phyloP scores from a whole-genome alignment of 345 rosid species.

The Eucalyptus rudis region DNA sequence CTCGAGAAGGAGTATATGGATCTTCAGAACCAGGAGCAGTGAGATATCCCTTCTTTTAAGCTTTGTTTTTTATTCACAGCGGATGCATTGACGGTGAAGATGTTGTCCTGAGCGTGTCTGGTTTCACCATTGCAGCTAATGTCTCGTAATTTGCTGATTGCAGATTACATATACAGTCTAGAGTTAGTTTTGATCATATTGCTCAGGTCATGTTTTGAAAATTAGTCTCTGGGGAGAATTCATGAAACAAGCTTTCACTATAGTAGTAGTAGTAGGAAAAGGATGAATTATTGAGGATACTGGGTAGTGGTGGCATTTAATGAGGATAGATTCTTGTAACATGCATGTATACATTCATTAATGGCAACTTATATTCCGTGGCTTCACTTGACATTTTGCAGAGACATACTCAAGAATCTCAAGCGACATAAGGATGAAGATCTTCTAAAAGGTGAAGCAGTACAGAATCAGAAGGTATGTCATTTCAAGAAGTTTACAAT shows the following conservation, averaged over 20 bases:
- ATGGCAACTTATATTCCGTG: not conserved
- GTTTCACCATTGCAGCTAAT: not conserved
- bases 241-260: not conserved
- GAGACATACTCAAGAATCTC: conserved; percentile 62
- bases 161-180: not conserved
- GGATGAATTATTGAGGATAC: not conserved
- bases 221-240: not conserved
- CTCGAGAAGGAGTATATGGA: conserved; percentile 71
- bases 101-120: not conserved
- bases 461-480: conserved; percentile 77
- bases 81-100: not conserved
- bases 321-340: not conserved
- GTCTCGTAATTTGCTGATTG: not conserved
- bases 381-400: not conserved
- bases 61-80: not conserved
- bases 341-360: not conserved
- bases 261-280: not conserved
- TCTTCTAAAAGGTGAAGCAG: conserved; percentile 79
- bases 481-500: not conserved
- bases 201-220: not conserved
- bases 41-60: conserved; percentile 1
- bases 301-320: not conserved
- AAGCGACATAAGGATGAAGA: conserved; percentile 77
- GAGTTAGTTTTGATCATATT: not conserved
- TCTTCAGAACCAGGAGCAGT: conserved; percentile 66